These are phyloP conservation scores for Aspergillus campestris DNA, from an alignment of 495 filamentous ascomycete species.

Conservation along the genomic window DNA sequence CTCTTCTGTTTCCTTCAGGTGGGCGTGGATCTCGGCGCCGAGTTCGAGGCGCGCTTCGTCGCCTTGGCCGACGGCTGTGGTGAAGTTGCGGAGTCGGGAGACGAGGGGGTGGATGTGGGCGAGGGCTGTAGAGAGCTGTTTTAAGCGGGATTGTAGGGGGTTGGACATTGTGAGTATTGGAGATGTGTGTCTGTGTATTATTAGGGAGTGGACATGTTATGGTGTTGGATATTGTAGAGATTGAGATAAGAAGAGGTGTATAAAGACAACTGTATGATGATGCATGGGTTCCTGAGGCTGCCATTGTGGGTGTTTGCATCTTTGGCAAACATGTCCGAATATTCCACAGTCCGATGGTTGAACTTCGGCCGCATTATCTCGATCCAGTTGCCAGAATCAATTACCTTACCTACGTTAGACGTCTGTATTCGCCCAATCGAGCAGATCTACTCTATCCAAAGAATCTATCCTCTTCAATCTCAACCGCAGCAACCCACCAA, in stretches of 20 bases:
- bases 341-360: neutral
- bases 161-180: too few species aligned
- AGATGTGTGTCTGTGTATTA: too few species aligned
- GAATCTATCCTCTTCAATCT: too few species aligned
- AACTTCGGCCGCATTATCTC: too few species aligned
- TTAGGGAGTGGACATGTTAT: neutral
- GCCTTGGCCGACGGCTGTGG: slow-evolving; percentile 50
- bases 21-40: slow-evolving; percentile 69
- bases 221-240: too few species aligned
- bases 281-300: slow-evolving; percentile 6
- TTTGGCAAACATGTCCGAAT: slow-evolving; percentile 24
- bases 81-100: slow-evolving; percentile 59
- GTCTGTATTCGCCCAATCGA: too few species aligned
- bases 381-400: too few species aligned
- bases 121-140: slow-evolving; percentile 58
- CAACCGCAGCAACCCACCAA: too few species aligned
- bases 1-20: slow-evolving; percentile 75
- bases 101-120: slow-evolving; percentile 66
- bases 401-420: too few species aligned
- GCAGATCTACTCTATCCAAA: too few species aligned
- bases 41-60: slow-evolving; percentile 69
- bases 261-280: neutral
- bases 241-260: neutral
- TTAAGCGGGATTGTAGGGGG: slow-evolving; percentile 55
- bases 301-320: slow-evolving; percentile 30